Percentiles rank a stretch among this genome's conserved stretches.
phyloP scores from a whole-genome alignment of 140 eudicot genomes.

The Bidens hawaiensis region DNA sequence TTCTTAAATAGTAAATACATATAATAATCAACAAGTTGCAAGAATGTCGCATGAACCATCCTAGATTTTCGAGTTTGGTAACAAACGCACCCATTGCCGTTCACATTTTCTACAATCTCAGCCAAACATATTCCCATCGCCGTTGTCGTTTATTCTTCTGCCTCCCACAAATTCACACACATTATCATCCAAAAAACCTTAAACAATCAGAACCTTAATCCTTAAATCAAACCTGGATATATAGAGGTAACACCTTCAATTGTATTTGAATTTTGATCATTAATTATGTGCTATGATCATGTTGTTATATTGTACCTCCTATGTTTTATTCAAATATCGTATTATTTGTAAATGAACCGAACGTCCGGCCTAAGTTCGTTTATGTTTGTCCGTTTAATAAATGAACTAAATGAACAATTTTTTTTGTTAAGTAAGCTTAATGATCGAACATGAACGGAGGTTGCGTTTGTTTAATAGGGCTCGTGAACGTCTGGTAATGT shows the following conservation, averaged over 20 bases:
- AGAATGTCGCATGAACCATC: conserved; percentile 1
- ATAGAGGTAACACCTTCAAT: conserved; percentile 43
- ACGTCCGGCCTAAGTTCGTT: no score
- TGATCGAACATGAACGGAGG: no score
- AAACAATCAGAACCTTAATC: background rate
- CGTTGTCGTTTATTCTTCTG: conserved; percentile 3
- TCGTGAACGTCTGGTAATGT: no score
- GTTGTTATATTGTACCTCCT: conserved; percentile 6
- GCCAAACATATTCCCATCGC: conserved; percentile 11
- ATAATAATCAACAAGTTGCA: background rate
- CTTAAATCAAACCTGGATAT: conserved; percentile 49
- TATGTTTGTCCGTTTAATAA: no score
- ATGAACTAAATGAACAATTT: no score
- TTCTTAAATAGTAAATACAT: background rate
- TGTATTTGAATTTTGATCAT: background rate
- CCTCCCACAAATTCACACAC: conserved; percentile 1
- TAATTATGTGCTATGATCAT: background rate
- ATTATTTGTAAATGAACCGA: background rate
- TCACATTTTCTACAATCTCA: conserved; percentile 18
- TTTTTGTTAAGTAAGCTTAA: no score
- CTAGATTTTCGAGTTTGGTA: conserved; percentile 16
- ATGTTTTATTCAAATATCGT: background rate
- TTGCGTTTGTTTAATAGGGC: no score
- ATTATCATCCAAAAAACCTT: background rate
- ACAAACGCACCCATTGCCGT: conserved; percentile 21